A percentile compares a stretch with the other conserved stretches of the same genome.
These are phyloP conservation scores for Theileria parva DNA, from an alignment of 169 alveolate genomes.

Conservation along the genomic window DNA sequence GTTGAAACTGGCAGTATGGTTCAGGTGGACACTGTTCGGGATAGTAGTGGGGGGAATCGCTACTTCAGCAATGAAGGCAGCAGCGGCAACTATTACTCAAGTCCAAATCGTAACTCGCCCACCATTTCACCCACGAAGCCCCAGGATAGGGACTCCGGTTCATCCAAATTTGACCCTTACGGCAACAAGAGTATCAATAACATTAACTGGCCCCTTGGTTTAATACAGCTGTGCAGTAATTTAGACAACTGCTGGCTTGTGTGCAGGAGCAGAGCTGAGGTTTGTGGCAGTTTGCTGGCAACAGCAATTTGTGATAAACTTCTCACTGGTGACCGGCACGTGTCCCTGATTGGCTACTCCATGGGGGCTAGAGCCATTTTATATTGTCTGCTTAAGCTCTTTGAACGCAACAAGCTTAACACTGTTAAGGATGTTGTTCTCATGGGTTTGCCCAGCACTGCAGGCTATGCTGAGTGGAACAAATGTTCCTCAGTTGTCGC, in stretches of 20 bases:
- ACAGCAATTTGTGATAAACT: constrained; percentile 81
- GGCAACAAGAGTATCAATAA: background rate
- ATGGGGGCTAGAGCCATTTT: constrained; percentile 89
- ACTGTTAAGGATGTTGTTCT: constrained; percentile 83
- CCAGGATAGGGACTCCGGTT: constrained; percentile 13
- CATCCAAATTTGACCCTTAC: background rate
- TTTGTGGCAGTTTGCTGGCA: constrained; percentile 86
- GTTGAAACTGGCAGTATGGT: background rate
- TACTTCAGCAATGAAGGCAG: background rate
- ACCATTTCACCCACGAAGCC: constrained; percentile 2
- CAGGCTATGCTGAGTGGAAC: constrained; percentile 81
- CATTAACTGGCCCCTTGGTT: constrained; percentile 85
- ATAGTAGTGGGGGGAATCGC: constrained; percentile 2
- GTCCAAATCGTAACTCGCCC: background rate
- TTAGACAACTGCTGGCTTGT: constrained; percentile 88
- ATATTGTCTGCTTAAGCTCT: constrained; percentile 81
- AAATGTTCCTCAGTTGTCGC: constrained; percentile 86
- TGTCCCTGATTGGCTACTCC: constrained; percentile 87
- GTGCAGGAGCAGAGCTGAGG: constrained; percentile 84
- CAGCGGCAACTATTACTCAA: constrained; percentile 7
- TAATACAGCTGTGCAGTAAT: constrained; percentile 83
- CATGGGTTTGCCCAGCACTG: constrained; percentile 87
- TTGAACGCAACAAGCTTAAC: constrained; percentile 73
- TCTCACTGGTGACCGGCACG: constrained; percentile 88
- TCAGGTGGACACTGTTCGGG: background rate